Evolutionary conservation across 2,329 filamentous ascomycete genomes (phyloP), one percentile per base, ranked within the genome.

Genomic region (Phialocephala subalpina): DNA sequence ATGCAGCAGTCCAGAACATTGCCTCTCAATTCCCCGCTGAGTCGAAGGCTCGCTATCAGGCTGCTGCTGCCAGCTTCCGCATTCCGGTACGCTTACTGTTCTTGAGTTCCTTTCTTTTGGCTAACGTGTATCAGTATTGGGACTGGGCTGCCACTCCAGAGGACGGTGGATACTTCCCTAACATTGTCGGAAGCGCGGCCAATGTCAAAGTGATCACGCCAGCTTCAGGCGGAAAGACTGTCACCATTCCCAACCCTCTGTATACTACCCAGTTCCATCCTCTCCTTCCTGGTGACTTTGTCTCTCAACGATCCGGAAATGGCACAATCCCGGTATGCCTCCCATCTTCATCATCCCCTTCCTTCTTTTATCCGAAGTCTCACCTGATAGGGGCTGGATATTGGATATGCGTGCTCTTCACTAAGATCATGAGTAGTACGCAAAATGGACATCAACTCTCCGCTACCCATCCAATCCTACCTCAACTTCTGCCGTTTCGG

Each of bases 171-270:
- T 76, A 85, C 75, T 77, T 85, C 73, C 27, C 81, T 22, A 84
- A 58, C 25, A 49, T 64, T 27, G 68, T 73, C 29, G 72, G 67
- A 25, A 61, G 65, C 12, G 61, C 64, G 3, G 63, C 67, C 9
- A 68, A 58, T 2, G 66, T 73, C 5, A 65, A 56, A 29, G 62
- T 74, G 9, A 67, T 71, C 22, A 72, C 70, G 20, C 72, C 72
- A 8, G 61, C 67, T 29, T 73, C 72, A 8, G 65, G 66, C 86
- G 27, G 80, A 81, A 53, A 87, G 85, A 0, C 86, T 84, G 36
- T 85, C 81, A 45, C 86, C 86, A 90, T 91, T 47, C 77, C 82
- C 1, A 91, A 91, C 66, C 89, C 89, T 2, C 80, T 91, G 4
- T 89, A 84, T 71, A 82, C 82, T 27, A 90, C 88, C 71, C 78